A percentile compares a stretch with the other conserved stretches of the same genome.
Conservation (phyloP, 352 stramenopile species). For the Phytophthora aleatoria region DNA sequence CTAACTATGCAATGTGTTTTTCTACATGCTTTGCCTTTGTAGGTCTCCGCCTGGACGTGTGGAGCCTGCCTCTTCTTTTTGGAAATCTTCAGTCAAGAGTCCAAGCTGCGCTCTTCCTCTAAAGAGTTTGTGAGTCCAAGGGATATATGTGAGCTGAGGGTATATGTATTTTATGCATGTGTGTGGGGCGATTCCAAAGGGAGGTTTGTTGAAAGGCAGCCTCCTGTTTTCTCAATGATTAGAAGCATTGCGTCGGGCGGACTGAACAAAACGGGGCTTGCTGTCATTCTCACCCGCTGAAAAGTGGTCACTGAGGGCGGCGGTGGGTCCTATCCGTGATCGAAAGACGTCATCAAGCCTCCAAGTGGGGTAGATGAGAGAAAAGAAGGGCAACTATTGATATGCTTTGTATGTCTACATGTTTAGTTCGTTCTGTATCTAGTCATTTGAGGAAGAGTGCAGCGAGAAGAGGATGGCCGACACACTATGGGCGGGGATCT, state of each 20-base stretch:
- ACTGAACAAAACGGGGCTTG: constrained; percentile 73
- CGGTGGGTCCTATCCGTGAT: constrained; percentile 55
- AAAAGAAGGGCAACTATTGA: constrained; percentile 36
- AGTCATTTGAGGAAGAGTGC: constrained; percentile 31
- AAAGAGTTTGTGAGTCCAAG: background rate
- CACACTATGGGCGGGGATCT: constrained; percentile 31
- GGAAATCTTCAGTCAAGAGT: constrained; percentile 17
- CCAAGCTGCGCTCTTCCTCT: constrained; percentile 33
- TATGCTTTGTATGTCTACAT: constrained; percentile 18
- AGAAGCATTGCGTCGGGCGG: constrained; percentile 86
- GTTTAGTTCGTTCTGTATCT: background rate
- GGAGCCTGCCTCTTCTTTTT: constrained; percentile 24
- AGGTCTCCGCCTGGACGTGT: constrained; percentile 44
- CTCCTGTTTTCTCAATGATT: constrained; percentile 75
- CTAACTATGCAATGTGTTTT: constrained; percentile 49
- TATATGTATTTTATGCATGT: constrained; percentile 30
- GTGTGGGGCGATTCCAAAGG: constrained; percentile 32
- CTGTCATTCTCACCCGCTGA: constrained; percentile 56
- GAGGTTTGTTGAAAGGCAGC: constrained; percentile 24
- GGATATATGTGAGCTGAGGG: constrained; percentile 10
- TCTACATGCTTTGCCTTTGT: constrained; percentile 35
- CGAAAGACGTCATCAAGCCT: constrained; percentile 75
- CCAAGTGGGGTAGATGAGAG: constrained; percentile 68
- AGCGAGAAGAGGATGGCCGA: constrained; percentile 25
- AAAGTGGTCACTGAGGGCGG: constrained; percentile 63